These are phyloP conservation scores for Sequoiadendron giganteum DNA, from an alignment of 75 land plant genomes.

Conservation along the genomic window DNA sequence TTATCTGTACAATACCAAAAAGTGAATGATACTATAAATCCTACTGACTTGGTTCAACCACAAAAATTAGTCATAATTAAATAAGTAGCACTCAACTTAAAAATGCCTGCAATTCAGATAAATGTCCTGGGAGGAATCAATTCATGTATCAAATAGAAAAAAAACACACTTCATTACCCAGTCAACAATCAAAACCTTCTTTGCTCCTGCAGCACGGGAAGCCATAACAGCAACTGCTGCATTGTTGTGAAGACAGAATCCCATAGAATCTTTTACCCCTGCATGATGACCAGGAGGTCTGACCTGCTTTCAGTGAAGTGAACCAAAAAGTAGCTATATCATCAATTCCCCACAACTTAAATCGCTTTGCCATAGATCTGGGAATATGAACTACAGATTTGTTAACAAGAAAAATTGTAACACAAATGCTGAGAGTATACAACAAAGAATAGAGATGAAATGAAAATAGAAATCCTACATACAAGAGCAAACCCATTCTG, in stretches of 20 bases:
- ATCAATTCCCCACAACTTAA: background rate
- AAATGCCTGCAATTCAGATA: background rate
- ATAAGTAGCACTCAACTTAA: slow-evolving; percentile 4
- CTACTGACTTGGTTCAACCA: background rate
- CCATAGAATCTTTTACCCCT: slow-evolving; percentile 71
- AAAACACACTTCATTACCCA: slow-evolving; percentile 53
- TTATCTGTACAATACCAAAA: background rate
- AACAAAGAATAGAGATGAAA: slow-evolving; percentile 4
- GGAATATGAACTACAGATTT: background rate
- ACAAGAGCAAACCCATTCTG: slow-evolving; percentile 97
- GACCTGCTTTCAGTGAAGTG: slow-evolving; percentile 46
- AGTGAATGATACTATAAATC: background rate
- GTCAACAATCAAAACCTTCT: slow-evolving; percentile 90
- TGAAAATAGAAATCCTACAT: slow-evolving; percentile 2
- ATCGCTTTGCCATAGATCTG: background rate
- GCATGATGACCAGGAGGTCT: slow-evolving; percentile 99
- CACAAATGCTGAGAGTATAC: background rate
- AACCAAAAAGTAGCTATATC: background rate
- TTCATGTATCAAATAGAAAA: background rate
- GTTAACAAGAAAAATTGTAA: slow-evolving; percentile 6
- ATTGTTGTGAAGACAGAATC: slow-evolving; percentile 97
- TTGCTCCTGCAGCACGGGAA: slow-evolving; percentile 83
- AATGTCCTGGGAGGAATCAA: background rate
- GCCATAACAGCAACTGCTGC: slow-evolving; percentile 93
- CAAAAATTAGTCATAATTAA: background rate